Conservation (phyloP, 2,329 filamentous ascomycete genomes). For the Penicillium expansum region DNA sequence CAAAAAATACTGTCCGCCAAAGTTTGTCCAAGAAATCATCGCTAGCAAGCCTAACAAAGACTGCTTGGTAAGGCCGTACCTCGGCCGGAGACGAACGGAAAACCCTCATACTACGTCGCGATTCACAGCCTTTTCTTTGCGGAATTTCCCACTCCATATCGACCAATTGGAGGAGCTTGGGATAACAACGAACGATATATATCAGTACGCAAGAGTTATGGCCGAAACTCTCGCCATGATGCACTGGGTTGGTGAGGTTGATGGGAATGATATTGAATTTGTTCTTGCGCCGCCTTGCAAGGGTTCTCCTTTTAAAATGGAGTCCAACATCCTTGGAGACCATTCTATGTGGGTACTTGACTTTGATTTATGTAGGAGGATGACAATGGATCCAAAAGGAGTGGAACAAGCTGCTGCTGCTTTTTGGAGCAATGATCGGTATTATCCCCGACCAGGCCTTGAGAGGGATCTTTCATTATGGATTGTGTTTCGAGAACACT, state of each 20-base stretch:
- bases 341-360: neutral
- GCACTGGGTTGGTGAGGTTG: neutral
- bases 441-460: conserved; percentile 45
- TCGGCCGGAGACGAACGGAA: conserved; percentile 41
- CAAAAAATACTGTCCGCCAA: conserved; percentile 33
- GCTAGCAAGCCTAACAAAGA: conserved; percentile 40
- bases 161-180: neutral
- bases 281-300: neutral
- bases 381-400: neutral
- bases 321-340: neutral
- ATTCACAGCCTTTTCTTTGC: conserved; percentile 20
- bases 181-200: neutral
- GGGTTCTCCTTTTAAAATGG: neutral
- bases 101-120: conserved; percentile 11
- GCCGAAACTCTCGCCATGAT: neutral
- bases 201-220: neutral
- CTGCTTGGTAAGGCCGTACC: conserved; percentile 52
- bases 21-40: conserved; percentile 26
- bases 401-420: neutral
- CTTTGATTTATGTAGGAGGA: neutral
- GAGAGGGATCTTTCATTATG: conserved; percentile 21
- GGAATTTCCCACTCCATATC: conserved; percentile 42
- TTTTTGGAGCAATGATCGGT: conserved; percentile 20
- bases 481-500: conserved; percentile 25
- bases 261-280: neutral